phyloP scores from a whole-genome alignment of 208 protist species.

The Leishmania major region DNA sequence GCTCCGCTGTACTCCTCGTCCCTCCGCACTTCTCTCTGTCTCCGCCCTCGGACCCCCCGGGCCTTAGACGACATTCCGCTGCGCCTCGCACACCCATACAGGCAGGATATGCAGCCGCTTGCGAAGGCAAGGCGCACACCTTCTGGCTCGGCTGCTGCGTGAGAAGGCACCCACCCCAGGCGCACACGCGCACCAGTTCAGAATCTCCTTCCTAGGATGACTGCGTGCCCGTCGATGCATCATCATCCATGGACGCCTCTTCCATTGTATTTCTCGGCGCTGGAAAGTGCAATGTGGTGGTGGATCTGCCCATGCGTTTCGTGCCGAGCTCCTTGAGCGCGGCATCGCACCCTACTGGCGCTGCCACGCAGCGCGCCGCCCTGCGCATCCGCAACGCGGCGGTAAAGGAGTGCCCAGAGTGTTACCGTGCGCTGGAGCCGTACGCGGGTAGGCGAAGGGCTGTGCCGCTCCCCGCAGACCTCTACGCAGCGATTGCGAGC shows the following conservation, averaged over 20 bases:
- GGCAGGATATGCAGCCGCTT: neutral
- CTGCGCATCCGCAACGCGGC: slow-evolving; percentile 25
- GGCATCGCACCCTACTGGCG: neutral
- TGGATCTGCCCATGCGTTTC: slow-evolving; percentile 16
- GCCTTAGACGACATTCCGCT: neutral
- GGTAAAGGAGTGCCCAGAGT: slow-evolving; percentile 33
- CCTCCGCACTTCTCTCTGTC: neutral
- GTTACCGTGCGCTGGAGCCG: slow-evolving; percentile 25
- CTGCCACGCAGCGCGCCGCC: slow-evolving; percentile 15
- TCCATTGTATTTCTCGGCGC: slow-evolving; percentile 31
- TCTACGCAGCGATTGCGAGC: slow-evolving; percentile 20
- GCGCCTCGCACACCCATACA: neutral
- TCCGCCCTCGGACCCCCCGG: neutral
- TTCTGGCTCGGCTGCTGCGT: neutral
- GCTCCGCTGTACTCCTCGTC: neutral
- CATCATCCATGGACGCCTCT: neutral
- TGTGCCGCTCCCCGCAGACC: slow-evolving; percentile 13
- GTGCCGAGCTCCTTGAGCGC: neutral
- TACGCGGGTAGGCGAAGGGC: slow-evolving; percentile 37
- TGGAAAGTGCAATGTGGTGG: slow-evolving; percentile 36
- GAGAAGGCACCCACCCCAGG: neutral
- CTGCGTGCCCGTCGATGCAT: neutral
- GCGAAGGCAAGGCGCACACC: neutral
- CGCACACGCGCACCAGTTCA: neutral
- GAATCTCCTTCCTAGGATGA: neutral